A percentile compares a stretch with the other conserved stretches of the same genome.
Conservation (phyloP, 441 rosid species). For the Viola pubescens region DNA sequence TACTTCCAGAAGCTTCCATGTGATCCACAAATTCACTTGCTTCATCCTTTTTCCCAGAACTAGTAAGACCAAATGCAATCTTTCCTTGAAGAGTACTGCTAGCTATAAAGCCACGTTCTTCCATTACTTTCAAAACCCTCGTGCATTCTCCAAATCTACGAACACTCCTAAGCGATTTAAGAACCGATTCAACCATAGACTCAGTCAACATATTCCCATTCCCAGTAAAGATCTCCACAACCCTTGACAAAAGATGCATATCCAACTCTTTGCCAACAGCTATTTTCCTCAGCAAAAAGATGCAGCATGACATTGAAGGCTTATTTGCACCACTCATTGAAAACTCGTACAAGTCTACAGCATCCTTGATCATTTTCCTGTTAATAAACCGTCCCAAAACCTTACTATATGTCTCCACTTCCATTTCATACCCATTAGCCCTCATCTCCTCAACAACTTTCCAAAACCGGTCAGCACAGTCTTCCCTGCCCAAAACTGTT, state of each 20-base stretch:
- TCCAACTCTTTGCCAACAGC: constrained; percentile 50
- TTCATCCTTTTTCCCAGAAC: constrained; percentile 46
- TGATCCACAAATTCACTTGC: constrained; percentile 35
- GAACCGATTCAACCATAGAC: constrained; percentile 43
- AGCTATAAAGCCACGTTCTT: constrained; percentile 42
- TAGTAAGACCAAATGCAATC: constrained; percentile 48
- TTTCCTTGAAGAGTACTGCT: constrained; percentile 38
- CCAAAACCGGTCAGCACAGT: constrained; percentile 69
- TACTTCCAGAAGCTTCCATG: constrained; percentile 39
- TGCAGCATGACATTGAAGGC: constrained; percentile 41
- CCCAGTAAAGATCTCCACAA: constrained; percentile 38
- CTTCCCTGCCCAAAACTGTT: constrained; percentile 65
- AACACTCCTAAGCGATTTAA: constrained; percentile 56
- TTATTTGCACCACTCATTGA: constrained; percentile 54
- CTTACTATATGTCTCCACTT: constrained; percentile 44
- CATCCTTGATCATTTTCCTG: constrained; percentile 60
- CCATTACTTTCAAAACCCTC: constrained; percentile 59
- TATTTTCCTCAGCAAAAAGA: constrained; percentile 58
- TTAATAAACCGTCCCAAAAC: constrained; percentile 50
- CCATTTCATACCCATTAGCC: constrained; percentile 52
- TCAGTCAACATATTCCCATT: constrained; percentile 53
- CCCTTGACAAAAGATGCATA: constrained; percentile 53
- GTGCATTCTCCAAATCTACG: constrained; percentile 47
- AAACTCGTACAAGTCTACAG: constrained; percentile 63
- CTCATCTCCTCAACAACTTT: constrained; percentile 63